Percentiles rank a stretch among this genome's conserved stretches.
Evolutionary conservation across 2,329 filamentous ascomycete genomes (phyloP).

Genomic region (Pseudovirgaria hyperparasitica): DNA sequence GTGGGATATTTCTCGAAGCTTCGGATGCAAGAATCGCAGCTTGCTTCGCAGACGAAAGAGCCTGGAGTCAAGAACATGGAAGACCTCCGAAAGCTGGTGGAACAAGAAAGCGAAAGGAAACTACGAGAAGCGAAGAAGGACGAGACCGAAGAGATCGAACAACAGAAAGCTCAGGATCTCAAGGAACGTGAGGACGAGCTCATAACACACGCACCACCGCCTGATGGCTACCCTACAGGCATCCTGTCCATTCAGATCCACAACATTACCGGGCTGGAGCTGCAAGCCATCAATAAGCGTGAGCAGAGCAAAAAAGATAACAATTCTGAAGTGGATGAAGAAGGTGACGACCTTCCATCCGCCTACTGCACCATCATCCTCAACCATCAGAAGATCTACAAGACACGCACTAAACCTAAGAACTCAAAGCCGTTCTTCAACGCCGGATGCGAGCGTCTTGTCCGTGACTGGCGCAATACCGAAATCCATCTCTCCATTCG

Average conservation of each 20-base stretch:
- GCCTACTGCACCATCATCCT: slow-evolving; percentile 62
- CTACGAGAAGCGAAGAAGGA: slow-evolving; percentile 51
- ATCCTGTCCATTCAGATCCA: slow-evolving; percentile 60
- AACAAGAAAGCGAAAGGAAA: slow-evolving; percentile 43
- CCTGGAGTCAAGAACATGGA: slow-evolving; percentile 43
- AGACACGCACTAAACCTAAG: slow-evolving; percentile 63
- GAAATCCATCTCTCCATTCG: slow-evolving; percentile 57
- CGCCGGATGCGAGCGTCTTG: slow-evolving; percentile 59
- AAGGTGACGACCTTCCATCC: slow-evolving; percentile 51
- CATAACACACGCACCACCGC: slow-evolving; percentile 55
- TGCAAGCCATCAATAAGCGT: slow-evolving; percentile 46
- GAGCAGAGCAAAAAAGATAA: slow-evolving; percentile 33
- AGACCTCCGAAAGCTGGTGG: slow-evolving; percentile 46
- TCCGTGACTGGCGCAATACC: slow-evolving; percentile 53
- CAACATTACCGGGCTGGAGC: slow-evolving; percentile 56
- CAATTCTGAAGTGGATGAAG: slow-evolving; percentile 48
- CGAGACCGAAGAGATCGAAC: slow-evolving; percentile 49
- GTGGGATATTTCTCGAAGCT: slow-evolving; percentile 61
- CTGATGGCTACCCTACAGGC: slow-evolving; percentile 48
- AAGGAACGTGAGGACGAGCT: slow-evolving; percentile 46
- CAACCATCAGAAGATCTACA: slow-evolving; percentile 58
- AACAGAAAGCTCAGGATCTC: slow-evolving; percentile 56
- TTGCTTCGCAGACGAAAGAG: slow-evolving; percentile 48
- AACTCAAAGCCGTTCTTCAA: slow-evolving; percentile 71
- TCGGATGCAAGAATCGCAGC: slow-evolving; percentile 48